These are phyloP conservation scores for Neurospora sp. DNA, from an alignment of 495 filamentous ascomycete genomes.

Conservation along the genomic window DNA sequence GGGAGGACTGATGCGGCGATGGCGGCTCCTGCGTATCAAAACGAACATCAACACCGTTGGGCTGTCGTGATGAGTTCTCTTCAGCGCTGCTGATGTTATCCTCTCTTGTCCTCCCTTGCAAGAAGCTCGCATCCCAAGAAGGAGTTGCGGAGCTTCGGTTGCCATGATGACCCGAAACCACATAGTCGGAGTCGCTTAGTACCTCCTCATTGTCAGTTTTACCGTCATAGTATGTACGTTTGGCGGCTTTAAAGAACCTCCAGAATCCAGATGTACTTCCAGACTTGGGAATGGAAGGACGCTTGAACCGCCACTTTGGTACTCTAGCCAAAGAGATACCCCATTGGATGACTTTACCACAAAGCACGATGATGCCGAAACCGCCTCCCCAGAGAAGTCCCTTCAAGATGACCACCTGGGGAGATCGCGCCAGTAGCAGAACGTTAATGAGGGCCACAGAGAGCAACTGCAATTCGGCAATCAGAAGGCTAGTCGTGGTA, in stretches of 20 bases:
- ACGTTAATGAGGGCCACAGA: conserved; percentile 77
- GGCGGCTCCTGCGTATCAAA: conserved; percentile 9
- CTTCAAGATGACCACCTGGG: conserved; percentile 76
- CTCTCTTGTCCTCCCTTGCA: neutral
- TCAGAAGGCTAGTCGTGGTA: conserved; percentile 76
- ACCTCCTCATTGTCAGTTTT: neutral
- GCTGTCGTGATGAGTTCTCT: neutral
- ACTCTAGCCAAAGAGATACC: conserved; percentile 77
- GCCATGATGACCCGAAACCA: neutral
- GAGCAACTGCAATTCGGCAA: conserved; percentile 79
- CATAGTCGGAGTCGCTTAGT: neutral
- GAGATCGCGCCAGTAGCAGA: conserved; percentile 64
- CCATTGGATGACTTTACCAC: conserved; percentile 71
- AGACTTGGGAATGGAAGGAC: conserved; percentile 23
- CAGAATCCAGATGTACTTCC: neutral
- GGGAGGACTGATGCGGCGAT: conserved; percentile 5
- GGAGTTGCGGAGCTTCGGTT: neutral
- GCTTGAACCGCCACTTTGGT: conserved; percentile 81
- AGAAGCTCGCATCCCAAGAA: neutral
- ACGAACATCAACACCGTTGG: conserved; percentile 4
- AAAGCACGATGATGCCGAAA: conserved; percentile 61
- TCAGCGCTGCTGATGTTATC: conserved; percentile 10
- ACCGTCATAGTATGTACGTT: neutral
- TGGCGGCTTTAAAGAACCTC: neutral
- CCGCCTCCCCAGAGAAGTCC: conserved; percentile 83